Base-by-base conservation (phyloP, 768 basidiomycete genomes). In the Hypholoma fasciculare region DNA sequence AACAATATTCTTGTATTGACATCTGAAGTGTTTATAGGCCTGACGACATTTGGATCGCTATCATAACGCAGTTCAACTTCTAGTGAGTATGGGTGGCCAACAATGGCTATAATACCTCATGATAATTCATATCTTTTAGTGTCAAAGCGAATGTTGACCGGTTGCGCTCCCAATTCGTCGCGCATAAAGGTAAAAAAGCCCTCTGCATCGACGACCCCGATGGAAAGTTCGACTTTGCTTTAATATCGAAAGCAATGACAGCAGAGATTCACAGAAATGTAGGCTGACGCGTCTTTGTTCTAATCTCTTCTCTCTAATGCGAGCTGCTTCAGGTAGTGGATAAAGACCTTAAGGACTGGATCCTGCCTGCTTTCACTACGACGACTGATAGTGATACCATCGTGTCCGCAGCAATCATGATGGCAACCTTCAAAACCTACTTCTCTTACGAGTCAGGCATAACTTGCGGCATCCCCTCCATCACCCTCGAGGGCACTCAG, bases 21-120 rank as follows among this genome's bases (percentile, higher is more conserved):
- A 20, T 11, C 17, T 17, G 9, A 7, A 1, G 9, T 20, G 39
- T 2, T 27, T 16, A 16, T 42, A 52, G 51, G 38, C 61, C 61
- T 1, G 61, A 61, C 39, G 61, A 61, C n/a, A 53, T 61, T 17
- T 61, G 61, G 61, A 47, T 58, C 5, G 61, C 61, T 1, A 58
- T 61, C n/a, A 46, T 61, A 2, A 52, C 19, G 7, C 61, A 61
- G 34, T 55, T 58, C 44, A 52, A 40, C 27, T 52, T 52, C 38
- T 52, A 55, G 49, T 30, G 20, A 44, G 19, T 58, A 50, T 20
- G 4, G 3, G 30, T 34, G 3, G 30, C 6, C 7, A 2, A 3
- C 13, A 14, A 16, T 7, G 6, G 40, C 3, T 1, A 12, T 39
- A n/a, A 5, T 48, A 4, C 6, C 16, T 49, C 49, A 34, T 30